Evolutionary conservation across 768 basidiomycete species (phyloP), one percentile per base, ranked within the genome.

Genomic region (Macrolepiota albuminosa): DNA sequence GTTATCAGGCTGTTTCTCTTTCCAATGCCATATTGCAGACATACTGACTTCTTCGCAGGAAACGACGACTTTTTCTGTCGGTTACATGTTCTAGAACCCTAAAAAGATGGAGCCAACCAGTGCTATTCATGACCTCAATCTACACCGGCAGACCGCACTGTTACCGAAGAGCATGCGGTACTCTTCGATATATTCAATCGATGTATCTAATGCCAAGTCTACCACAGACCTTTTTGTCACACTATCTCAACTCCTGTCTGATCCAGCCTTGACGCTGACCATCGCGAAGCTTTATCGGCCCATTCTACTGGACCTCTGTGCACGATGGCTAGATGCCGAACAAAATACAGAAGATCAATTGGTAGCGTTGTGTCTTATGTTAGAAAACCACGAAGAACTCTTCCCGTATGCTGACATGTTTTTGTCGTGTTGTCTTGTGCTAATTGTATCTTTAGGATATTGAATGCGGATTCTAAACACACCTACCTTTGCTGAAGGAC

Each of bases 241-340:
- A 0, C 73, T 95, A 40, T 89, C 93, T 6, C 69, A 74, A 34
- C 72, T 90, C 8, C 78, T 94, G 14, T 75, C 83, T 0, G 68
- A 77, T 18, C 87, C 90, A 9, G 78, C 83, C 11, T 78, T 88
- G 46, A 93, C 93, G 0, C 66, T 81, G 34, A 66, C 75, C 13
- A 77, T 98, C 60, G 84, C 88, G 21, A 76, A 74, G 6, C 63
- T 81, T 11, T 98, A 90, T 73, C 76, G 89, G 61, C 95, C 95
- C 4, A 72, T 98, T 55, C 70, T 93, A 42, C 66, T 89, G 31
- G 91, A 96, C 70, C 73, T 98, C 29, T 87, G 87, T 66, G 89
- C 89, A 4, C 74, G 90, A 66, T 97, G 93, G 93, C 69, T 95
- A 45, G 75, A 87, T n/a, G 74, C 77, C n/a, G 66, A 77, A 40